Evolutionary conservation across 2,329 filamentous ascomycete species (phyloP), one percentile per base, ranked within the genome.

Genomic region (Talaromyces sp.): DNA sequence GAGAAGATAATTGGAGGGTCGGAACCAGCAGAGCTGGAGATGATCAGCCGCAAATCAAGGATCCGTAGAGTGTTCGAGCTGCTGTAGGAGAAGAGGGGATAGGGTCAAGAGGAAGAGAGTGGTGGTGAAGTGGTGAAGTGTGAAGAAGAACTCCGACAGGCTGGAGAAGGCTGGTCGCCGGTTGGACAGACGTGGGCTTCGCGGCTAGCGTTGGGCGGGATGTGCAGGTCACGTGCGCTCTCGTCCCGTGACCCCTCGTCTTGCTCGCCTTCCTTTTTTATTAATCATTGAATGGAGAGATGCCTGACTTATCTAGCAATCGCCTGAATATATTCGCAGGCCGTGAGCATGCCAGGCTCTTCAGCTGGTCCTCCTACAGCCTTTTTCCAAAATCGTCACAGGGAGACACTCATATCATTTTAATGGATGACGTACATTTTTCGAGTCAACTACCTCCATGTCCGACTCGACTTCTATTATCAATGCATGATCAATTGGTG

Each of bases 21-120:
- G 17, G 21, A 43, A 51, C 54, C 61, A 62, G 57, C 61, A 56
- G 48, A 53, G 56, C 56, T 62, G 56, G 54, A 50, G 32, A 48
- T 32, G 24, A 38, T 35, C 19, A 19, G 55, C 31, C 21, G 43
- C 10, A 24, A 38, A 41, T 32, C 50, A 35, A 29, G 24, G 46
- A 43, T 27, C 51, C 48, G 41, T 26, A 46, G 26, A 50, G 55
- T 52, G 8, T 8, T 58, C 21, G 38, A 19, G 38, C 31, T 41
- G 17, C 32, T 43, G 55, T 31, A 24, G 41, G 41, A 46, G 43
- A n/a, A 50, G 29, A 38, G 32, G 24, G 51, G 21, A 19, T 26
- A 17, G n/a, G 26, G 24, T 26, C 27, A 29, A n/a, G 48, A 51
- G 55, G 12, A 41, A 12, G 31, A 43, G 59, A 41, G 59, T 51